Percentiles rank a stretch among this genome's conserved stretches.
phyloP scores from a whole-genome alignment of 1,139 yeast genomes.

The Magnusiomyces ingens region DNA sequence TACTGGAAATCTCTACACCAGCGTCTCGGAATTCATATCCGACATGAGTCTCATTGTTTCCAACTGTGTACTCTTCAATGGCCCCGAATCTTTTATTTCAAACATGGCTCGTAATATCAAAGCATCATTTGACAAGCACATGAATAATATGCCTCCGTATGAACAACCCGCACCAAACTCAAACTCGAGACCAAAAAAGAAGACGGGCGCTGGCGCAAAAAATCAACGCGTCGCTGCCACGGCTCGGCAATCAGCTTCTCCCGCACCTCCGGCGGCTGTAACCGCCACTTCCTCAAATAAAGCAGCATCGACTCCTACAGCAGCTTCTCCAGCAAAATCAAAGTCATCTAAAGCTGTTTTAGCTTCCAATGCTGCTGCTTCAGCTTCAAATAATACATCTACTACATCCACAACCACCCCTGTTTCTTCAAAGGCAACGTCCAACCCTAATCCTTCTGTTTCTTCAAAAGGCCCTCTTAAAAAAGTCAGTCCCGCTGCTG shows the following conservation, averaged over 20 bases:
- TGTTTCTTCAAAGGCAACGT: conserved; percentile 13
- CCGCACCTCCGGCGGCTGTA: conserved; percentile 1
- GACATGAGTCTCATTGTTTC: conserved; percentile 83
- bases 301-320: not conserved
- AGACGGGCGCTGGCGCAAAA: conserved; percentile 24
- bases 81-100: conserved; percentile 73
- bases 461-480: not conserved
- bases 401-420: not conserved
- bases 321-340: not conserved
- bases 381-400: conserved; percentile 10
- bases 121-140: conserved; percentile 88
- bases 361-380: conserved; percentile 14
- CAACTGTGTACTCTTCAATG: conserved; percentile 81
- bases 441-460: conserved; percentile 17
- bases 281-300: not conserved
- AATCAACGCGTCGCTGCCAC: conserved; percentile 26
- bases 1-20: conserved; percentile 59
- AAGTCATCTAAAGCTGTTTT: conserved; percentile 6
- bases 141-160: conserved; percentile 83
- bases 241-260: conserved; percentile 19
- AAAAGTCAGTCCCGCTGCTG: conserved; percentile 22
- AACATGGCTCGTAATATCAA: conserved; percentile 88
- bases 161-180: conserved; percentile 42
- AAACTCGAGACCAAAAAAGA: conserved; percentile 24
- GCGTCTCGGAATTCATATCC: conserved; percentile 58